phyloP scores from a whole-genome alignment of 108 stramenopile species.

The Stephanodiscus minutulus region DNA sequence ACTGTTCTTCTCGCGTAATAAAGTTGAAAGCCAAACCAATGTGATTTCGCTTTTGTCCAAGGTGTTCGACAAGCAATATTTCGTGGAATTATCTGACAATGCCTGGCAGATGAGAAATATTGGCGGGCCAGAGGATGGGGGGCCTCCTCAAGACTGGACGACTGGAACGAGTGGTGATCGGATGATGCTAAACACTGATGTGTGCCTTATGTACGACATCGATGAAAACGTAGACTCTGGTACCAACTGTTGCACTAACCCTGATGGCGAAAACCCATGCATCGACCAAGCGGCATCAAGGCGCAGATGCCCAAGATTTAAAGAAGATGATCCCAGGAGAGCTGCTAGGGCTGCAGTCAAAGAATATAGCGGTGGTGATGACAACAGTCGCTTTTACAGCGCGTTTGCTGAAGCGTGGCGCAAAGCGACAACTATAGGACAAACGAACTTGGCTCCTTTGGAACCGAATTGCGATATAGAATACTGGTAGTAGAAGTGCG shows the following conservation, averaged over 20 bases:
- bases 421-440: too few species aligned
- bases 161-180: constrained; percentile 11
- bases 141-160: constrained; percentile 26
- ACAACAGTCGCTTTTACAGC: too few species aligned
- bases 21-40: not conserved
- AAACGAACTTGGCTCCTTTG: too few species aligned
- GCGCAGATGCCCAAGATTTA: not conserved
- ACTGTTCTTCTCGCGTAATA: not conserved
- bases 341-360: too few species aligned
- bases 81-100: constrained; percentile 18
- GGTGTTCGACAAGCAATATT: constrained; percentile 29
- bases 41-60: not conserved
- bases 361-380: too few species aligned
- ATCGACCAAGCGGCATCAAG: not conserved
- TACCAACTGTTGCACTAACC: too few species aligned
- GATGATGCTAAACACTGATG: constrained; percentile 49
- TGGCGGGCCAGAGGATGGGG: not conserved
- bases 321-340: too few species aligned
- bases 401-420: too few species aligned
- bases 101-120: constrained; percentile 26
- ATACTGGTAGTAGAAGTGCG: not conserved
- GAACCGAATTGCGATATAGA: too few species aligned
- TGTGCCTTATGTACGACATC: constrained; percentile 37
- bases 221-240: not conserved
- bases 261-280: not conserved